phyloP scores from a whole-genome alignment of 768 basidiomycete species.

The Flagelloscypha sp. region DNA sequence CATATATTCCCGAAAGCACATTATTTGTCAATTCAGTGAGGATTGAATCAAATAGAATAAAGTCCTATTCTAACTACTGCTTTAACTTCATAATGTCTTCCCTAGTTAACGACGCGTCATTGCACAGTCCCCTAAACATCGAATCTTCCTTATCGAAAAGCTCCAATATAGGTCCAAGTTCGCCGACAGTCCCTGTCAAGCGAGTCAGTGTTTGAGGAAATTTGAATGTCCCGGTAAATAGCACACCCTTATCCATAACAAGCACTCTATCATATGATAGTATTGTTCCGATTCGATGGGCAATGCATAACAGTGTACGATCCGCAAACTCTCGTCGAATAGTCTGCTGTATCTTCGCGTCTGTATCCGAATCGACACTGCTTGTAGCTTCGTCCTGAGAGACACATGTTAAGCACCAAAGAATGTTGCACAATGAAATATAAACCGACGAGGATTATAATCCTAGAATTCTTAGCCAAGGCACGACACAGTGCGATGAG shows the following conservation, averaged over 20 bases:
- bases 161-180: slow-evolving; percentile 66
- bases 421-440: background rate
- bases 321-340: slow-evolving; percentile 53
- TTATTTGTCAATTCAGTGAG: too few relatives aligned
- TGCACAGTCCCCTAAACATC: slow-evolving; percentile 63
- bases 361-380: slow-evolving; percentile 55
- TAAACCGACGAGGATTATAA: slow-evolving; percentile 45
- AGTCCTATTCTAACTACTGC: too few relatives aligned
- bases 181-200: slow-evolving; percentile 55
- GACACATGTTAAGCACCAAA: background rate
- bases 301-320: slow-evolving; percentile 49
- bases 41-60: too few relatives aligned
- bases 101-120: slow-evolving; percentile 51
- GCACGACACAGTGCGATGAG: slow-evolving; percentile 55
- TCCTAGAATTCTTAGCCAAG: slow-evolving; percentile 50
- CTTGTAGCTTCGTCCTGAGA: slow-evolving; percentile 62
- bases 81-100: slow-evolving; percentile 54
- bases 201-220: too few relatives aligned
- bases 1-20: too few relatives aligned
- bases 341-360: slow-evolving; percentile 51
- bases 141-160: slow-evolving; percentile 55
- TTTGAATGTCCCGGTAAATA: too few relatives aligned
- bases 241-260: too few relatives aligned
- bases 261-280: slow-evolving; percentile 64
- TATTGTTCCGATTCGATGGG: slow-evolving; percentile 53